Base-by-base conservation (phyloP, 805 yeast genomes). In the Saccharomyces jurei region DNA sequence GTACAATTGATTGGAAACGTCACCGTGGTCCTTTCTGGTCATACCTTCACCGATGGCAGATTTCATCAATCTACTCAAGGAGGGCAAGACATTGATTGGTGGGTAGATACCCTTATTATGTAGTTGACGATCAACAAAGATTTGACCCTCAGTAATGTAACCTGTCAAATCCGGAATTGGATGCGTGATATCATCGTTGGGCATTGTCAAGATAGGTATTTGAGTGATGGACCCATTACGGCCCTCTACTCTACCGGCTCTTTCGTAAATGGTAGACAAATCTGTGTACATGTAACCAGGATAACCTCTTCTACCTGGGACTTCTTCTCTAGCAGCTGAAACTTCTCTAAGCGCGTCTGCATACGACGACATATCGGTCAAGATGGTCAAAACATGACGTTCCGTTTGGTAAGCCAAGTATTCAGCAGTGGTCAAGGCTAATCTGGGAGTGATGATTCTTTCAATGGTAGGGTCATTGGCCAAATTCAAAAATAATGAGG, bases 241-340 rank as follows among this genome's bases (percentile, higher is more conserved):
- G 63, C 99, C 99, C 77, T 94, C 99, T 59, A 94, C 98, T 80
- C 99, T 88, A 73, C 99, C 99, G 49, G 99, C 99, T 80, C 99
- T 89, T 79, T 94, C 99, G 74, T 94, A 94, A 69, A 94, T 90
- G 52, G 98, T 94, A 51, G 98, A 89, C 80, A 94, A 89, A 86
- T 94, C 99, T 50, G 99, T 94, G 78, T 94, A 94, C 99, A 94
- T 94, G 75, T 94, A 94, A 87, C 99, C 99, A 61, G 99, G 99
- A 76, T 94, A 94, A 81, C 99, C 99, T 85, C 99, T 90, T 83
- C 99, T 90, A 81, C 99, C 99, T 71, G 99, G 99, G 49, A 94
- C 99, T 78, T 95, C 99, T 77, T 94, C 99, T 81, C 99, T 90
- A 50, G 99, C 99, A 58, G 99, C 99, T 60, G 97, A 90, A 51